Evolutionary conservation across 768 basidiomycete genomes (phyloP).

Genomic region (Lanmaoa pseudosensibilis): DNA sequence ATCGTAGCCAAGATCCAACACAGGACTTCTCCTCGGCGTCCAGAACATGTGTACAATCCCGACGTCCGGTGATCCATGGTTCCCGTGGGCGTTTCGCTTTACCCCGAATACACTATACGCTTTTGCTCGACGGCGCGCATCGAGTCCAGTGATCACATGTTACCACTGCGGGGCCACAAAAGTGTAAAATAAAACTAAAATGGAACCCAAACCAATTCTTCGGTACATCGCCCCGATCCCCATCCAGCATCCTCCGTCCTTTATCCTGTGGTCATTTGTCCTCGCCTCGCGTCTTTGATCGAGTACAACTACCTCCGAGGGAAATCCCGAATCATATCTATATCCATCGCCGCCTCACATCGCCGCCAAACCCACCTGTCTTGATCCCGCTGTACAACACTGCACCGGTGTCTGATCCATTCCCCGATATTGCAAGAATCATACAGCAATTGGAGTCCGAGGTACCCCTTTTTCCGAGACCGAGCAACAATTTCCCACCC

Average conservation of each 20-base stretch:
- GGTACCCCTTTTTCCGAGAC: not conserved
- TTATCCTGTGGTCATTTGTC: not conserved
- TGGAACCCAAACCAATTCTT: not conserved
- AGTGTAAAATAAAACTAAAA: not conserved
- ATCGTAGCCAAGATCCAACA: not conserved
- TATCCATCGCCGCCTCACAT: not conserved
- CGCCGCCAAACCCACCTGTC: constrained; percentile 12
- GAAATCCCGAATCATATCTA: not conserved
- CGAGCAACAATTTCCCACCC: not conserved
- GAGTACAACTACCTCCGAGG: constrained; percentile 5
- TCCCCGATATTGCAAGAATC: not conserved
- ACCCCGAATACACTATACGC: not conserved
- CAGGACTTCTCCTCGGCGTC: not conserved
- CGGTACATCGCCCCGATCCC: constrained; percentile 3
- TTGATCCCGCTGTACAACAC: not conserved
- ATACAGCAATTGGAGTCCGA: not conserved
- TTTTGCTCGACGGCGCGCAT: not conserved
- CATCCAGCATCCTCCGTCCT: not conserved
- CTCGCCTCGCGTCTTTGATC: not conserved
- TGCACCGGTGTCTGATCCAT: constrained; percentile 1
- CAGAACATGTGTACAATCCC: not conserved
- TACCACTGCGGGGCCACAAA: not conserved
- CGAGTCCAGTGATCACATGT: constrained; percentile 4
- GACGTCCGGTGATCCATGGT: not conserved
- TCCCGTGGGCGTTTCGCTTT: constrained; percentile 6